These are phyloP conservation scores for Xylaria digitata DNA, from an alignment of 2,329 filamentous ascomycete genomes.

Conservation along the genomic window DNA sequence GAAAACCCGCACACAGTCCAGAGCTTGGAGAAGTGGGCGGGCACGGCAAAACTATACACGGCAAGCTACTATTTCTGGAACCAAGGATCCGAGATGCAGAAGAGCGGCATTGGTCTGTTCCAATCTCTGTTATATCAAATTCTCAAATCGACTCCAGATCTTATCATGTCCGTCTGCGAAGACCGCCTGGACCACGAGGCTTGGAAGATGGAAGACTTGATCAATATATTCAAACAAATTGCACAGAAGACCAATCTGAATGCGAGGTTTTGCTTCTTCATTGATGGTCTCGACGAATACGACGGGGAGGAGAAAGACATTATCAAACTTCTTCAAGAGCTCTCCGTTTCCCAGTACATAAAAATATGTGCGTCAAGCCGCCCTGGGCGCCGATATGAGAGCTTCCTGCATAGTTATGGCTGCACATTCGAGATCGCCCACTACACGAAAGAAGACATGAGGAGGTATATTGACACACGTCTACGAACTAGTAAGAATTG, in stretches of 20 bases:
- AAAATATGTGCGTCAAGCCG: conserved; percentile 21
- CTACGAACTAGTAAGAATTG: neutral
- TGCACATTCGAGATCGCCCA: neutral
- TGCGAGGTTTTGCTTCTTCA: conserved; percentile 8
- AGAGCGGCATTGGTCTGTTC: conserved; percentile 1
- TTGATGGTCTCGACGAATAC: conserved; percentile 7
- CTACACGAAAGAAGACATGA: conserved; percentile 1
- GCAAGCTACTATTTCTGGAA: conserved; percentile 21
- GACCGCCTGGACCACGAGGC: neutral
- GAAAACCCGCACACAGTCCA: neutral
- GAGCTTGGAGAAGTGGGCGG: conserved; percentile 6
- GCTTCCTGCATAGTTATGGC: neutral
- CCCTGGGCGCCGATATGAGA: conserved; percentile 16
- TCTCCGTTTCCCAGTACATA: neutral
- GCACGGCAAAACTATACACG: neutral
- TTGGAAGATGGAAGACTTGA: conserved; percentile 8
- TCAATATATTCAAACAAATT: neutral
- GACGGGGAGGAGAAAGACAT: conserved; percentile 5
- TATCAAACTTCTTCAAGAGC: neutral
- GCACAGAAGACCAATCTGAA: neutral
- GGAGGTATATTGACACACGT: neutral
- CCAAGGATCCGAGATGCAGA: conserved; percentile 18
- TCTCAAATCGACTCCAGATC: neutral
- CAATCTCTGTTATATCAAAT: conserved; percentile 19
- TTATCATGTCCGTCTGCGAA: neutral